Evolutionary conservation across 495 filamentous ascomycete species (phyloP).

Genomic region (Talaromyces proteolyticus): DNA sequence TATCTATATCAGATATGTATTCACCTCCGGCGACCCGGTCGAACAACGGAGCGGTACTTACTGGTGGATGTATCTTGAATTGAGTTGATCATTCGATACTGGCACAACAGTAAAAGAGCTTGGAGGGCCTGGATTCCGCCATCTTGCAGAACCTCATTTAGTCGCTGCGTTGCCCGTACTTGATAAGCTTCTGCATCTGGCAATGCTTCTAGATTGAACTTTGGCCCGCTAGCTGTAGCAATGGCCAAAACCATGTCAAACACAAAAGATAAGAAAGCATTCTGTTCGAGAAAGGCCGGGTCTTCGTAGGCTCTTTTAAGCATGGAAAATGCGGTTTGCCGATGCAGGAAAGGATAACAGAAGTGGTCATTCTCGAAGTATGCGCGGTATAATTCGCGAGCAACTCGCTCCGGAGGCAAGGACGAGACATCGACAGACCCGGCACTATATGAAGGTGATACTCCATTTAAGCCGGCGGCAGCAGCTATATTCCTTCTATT

Average conservation of each 20-base stretch:
- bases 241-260: slow-evolving; percentile 21
- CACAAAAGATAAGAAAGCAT: slow-evolving; percentile 12
- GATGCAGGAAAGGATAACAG: slow-evolving; percentile 16
- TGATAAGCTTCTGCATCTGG: slow-evolving; percentile 18
- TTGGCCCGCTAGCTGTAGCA: slow-evolving; percentile 13
- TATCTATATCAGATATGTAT: not conserved
- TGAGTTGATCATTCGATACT: slow-evolving; percentile 18
- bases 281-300: slow-evolving; percentile 5
- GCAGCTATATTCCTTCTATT: too few relatives aligned
- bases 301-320: slow-evolving; percentile 13
- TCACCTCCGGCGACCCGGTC: too few relatives aligned
- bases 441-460: not conserved
- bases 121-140: slow-evolving; percentile 15
- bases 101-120: slow-evolving; percentile 19
- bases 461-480: not conserved
- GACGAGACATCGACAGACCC: not conserved
- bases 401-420: slow-evolving; percentile 11
- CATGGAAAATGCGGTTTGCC: slow-evolving; percentile 1
- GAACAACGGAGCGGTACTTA: not conserved
- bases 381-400: slow-evolving; percentile 11
- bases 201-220: slow-evolving; percentile 17
- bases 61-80: slow-evolving; percentile 18
- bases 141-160: slow-evolving; percentile 10
- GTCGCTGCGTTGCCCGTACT: slow-evolving; percentile 5
- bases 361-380: slow-evolving; percentile 22